phyloP scores from a whole-genome alignment of 2,329 filamentous ascomycete species.

The Bretziella fagacearum region DNA sequence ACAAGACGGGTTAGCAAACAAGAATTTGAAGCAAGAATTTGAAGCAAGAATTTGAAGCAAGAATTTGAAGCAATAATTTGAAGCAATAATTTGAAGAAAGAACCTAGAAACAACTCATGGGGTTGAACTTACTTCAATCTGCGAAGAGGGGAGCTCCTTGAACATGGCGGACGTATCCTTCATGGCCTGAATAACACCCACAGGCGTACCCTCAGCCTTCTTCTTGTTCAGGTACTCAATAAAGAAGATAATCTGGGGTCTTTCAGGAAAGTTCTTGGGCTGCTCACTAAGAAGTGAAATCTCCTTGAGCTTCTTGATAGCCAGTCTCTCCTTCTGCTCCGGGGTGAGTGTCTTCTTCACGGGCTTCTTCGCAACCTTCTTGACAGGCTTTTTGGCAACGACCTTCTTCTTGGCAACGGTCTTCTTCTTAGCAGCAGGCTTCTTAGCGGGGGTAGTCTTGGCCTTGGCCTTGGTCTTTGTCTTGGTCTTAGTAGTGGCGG shows the following conservation, averaged over 20 bases:
- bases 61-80: too few relatives aligned
- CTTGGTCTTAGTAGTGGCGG: conserved; percentile 16
- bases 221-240: conserved; percentile 20
- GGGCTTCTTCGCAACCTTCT: conserved; percentile 17
- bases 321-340: conserved; percentile 21
- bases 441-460: conserved; percentile 16
- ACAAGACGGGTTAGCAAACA: too few relatives aligned
- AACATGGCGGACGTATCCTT: conserved; percentile 21
- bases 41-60: too few relatives aligned
- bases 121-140: conserved; percentile 27
- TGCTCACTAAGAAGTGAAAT: background rate
- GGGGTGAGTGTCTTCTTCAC: conserved; percentile 23
- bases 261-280: conserved; percentile 18
- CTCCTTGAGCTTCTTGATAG: conserved; percentile 1
- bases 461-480: conserved; percentile 19
- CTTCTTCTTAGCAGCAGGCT: conserved; percentile 17
- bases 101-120: too few relatives aligned
- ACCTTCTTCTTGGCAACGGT: conserved; percentile 16
- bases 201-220: background rate
- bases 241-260: conserved; percentile 25
- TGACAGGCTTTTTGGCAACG: conserved; percentile 16
- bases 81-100: too few relatives aligned
- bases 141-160: conserved; percentile 25
- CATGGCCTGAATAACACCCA: too few relatives aligned
- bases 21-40: too few relatives aligned